Evolutionary conservation across 495 filamentous ascomycete species (phyloP), one percentile per base, ranked within the genome.

Genomic region (Lasiosphaeria miniovina): DNA sequence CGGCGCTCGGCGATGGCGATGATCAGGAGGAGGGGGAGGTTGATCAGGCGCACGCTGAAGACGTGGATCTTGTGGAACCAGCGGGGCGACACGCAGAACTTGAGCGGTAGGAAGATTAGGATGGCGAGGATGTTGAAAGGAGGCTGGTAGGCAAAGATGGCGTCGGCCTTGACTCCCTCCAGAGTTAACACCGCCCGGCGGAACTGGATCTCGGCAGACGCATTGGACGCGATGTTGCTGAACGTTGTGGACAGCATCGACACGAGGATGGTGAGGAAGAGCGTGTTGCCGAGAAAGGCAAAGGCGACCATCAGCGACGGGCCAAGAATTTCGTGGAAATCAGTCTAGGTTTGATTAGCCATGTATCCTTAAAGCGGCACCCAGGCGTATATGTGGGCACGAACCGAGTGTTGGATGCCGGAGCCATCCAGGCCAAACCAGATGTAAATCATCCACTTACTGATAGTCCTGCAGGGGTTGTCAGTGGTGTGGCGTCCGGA

Each of bases 61-160:
- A 90, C 84, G 65, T 90, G 89, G 59, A 90, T 82, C 66, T 90
- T 90, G 73, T 90, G 88, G 62, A 90, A 90, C 87, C 87, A 90
- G 38, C 88, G 84, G 2, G 86, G 83, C 0, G 81, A 79, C 52
- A 87, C 75, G 9, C 85, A 61, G 61, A 84, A 83, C 57, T 88
- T 89, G 52, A 90, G 77, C 1, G 88, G 88, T 6, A 88, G 74
- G 31, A 89, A 74, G 38, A 87, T 60, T 49, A 84, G 62, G 32
- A 89, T 66, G 50, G 88, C 88, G 54, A 89, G 70, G 60, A 91
- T 78, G 69, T 91, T 91, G 73, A 89, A 87, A 4, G 88, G 88
- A 9, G 88, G 86, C 50, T 84, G 81, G 65, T 90, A 91, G 32
- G 88, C 82, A 59, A 91, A 91, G 60, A 89, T 81, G 40, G 86